Evolutionary conservation across 1,284 basidiomycete species (phyloP), one percentile per base, ranked within the genome.

Genomic region (Irpex sp.): DNA sequence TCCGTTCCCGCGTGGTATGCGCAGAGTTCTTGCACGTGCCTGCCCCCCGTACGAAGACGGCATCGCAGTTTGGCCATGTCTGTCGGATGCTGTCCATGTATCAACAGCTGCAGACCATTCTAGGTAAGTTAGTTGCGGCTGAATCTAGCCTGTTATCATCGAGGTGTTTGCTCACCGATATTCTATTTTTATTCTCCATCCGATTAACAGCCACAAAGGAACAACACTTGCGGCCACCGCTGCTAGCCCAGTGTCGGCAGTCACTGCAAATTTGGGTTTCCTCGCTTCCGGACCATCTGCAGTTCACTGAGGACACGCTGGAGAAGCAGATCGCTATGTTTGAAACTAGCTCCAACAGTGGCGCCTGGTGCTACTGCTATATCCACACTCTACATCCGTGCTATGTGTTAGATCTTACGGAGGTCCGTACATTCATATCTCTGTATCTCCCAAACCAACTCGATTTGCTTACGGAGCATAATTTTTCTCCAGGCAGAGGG

Each of bases 341-440:
- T 69, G 89, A 91, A 70, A 91, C 89, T 8, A 83, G 83, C 67
- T 88, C 88, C 3, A 92, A 89, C 67, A 83, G 81, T 17, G 87
- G 89, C 57, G 88, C 89, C 8, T 93, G 91, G 91, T 88, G 85
- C 68, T 93, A 83, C 74, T 88, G 84, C 67, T 81, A 81, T 71
- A 88, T 91, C 79, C 91, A 92, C 71, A 79, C 85, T 44, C 76
- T 88, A 66, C 83, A 91, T 68, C 85, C 87, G 47, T 87, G 87
- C 62, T 85, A 84, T 67, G 78, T 82, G 37, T 77, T 92, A 60
- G 87, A 84, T n/a, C 72, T 92, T 37, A 81, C 83, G 66, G 79
- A 82, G 72, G 90, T 91, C 68, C 75, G 83, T 52, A 9, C 19
- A 15, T 80, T 58, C 34, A 57, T 60, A 6, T 21, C 21, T 8